These are phyloP conservation scores for Terana coerulea DNA, from an alignment of 768 basidiomycete genomes.

Conservation along the genomic window DNA sequence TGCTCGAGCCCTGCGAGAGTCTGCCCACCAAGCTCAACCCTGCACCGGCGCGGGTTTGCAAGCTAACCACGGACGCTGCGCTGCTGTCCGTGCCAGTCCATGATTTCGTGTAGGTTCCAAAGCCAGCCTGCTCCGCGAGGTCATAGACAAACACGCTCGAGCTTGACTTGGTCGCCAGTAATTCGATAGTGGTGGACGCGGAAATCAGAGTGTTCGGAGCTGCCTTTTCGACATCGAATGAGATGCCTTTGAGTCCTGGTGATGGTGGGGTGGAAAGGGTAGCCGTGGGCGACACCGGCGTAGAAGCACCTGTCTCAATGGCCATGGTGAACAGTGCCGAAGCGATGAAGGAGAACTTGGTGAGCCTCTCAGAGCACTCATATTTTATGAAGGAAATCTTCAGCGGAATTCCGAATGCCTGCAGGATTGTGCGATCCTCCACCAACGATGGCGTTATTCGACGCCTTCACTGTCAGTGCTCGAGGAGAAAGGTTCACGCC, in stretches of 20 bases:
- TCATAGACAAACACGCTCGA: constrained; percentile 80
- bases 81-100: constrained; percentile 44
- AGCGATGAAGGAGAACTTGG: not conserved
- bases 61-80: constrained; percentile 54
- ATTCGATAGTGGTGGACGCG: constrained; percentile 67
- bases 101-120: constrained; percentile 67
- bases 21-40: constrained; percentile 77
- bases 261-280: constrained; percentile 31
- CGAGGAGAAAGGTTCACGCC: not conserved
- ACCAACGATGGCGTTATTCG: constrained; percentile 14
- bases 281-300: constrained; percentile 28
- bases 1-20: constrained; percentile 75
- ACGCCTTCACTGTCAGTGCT: not conserved
- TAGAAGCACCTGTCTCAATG: constrained; percentile 25
- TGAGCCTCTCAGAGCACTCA: not conserved
- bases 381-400: constrained; percentile 12
- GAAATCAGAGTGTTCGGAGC: constrained; percentile 26
- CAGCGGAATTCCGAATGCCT: not conserved
- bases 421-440: constrained; percentile 10
- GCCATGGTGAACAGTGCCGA: constrained; percentile 19
- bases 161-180: constrained; percentile 51
- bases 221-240: constrained; percentile 12
- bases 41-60: constrained; percentile 84
- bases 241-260: constrained; percentile 27
- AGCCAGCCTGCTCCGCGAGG: constrained; percentile 79